phyloP scores from a whole-genome alignment of 352 stramenopile species.

The Globisporangium solare region DNA sequence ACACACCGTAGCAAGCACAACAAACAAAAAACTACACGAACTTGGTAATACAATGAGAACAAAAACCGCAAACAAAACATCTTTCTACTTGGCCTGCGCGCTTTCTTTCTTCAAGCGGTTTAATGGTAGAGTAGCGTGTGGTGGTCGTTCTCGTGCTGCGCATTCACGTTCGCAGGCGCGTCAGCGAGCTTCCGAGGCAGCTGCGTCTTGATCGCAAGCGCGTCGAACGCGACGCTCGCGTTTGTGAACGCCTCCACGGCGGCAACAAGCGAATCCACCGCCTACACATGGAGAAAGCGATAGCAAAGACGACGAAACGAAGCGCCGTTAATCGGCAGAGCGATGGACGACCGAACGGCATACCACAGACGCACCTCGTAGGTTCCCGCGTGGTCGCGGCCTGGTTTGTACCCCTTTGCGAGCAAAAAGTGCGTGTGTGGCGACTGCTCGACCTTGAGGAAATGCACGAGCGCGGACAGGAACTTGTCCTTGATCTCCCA shows the following conservation, averaged over 20 bases:
- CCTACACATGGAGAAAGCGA: slow-evolving; percentile 6
- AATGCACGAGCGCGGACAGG: slow-evolving; percentile 43
- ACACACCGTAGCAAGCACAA: not conserved
- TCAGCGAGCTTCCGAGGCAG: slow-evolving; percentile 28
- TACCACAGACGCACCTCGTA: slow-evolving; percentile 28
- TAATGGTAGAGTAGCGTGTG: slow-evolving; percentile 50
- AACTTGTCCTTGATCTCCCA: slow-evolving; percentile 60
- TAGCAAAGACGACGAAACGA: no score
- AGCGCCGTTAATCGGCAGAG: no score
- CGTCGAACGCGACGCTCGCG: slow-evolving; percentile 29
- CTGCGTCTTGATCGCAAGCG: slow-evolving; percentile 23
- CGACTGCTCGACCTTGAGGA: slow-evolving; percentile 47
- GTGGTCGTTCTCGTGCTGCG: slow-evolving; percentile 21
- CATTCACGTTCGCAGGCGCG: slow-evolving; percentile 16
- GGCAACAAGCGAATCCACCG: slow-evolving; percentile 29
- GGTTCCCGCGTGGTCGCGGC: slow-evolving; percentile 37
- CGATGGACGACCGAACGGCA: not conserved
- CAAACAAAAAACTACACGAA: no score
- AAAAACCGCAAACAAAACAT: slow-evolving; percentile 3
- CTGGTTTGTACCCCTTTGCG: slow-evolving; percentile 60
- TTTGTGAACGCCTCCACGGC: slow-evolving; percentile 33
- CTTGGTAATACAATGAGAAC: slow-evolving; percentile 2
- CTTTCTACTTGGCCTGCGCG: no score
- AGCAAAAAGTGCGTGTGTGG: slow-evolving; percentile 46
- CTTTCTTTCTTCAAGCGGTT: no score